Percentiles rank a stretch among this genome's conserved stretches.
These are phyloP conservation scores for Nakazawaea holstii DNA, from an alignment of 805 yeast genomes.

Conservation along the genomic window DNA sequence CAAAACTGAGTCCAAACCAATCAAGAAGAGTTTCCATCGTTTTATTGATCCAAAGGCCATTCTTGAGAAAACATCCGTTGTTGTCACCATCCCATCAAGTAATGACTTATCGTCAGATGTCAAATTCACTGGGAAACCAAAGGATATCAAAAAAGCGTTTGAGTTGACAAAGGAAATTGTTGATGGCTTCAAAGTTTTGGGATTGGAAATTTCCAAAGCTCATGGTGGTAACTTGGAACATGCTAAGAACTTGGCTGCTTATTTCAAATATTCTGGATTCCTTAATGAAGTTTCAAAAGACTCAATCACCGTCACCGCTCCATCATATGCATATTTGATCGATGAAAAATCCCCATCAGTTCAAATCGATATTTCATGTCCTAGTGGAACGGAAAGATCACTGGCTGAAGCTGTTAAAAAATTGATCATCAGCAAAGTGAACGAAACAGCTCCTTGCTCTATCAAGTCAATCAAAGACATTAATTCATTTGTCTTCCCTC, in stretches of 20 bases:
- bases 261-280: conserved; percentile 47
- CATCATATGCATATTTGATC: conserved; percentile 40
- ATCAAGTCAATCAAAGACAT: conserved; percentile 57
- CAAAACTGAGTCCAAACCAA: conserved; percentile 48
- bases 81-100: conserved; percentile 48
- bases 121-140: conserved; percentile 55
- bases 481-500: conserved; percentile 51
- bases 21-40: conserved; percentile 67
- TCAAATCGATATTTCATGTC: conserved; percentile 56
- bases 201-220: conserved; percentile 81
- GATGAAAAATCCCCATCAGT: conserved; percentile 37
- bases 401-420: conserved; percentile 61
- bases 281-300: conserved; percentile 39
- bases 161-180: conserved; percentile 56
- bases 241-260: conserved; percentile 69
- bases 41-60: conserved; percentile 56
- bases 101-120: conserved; percentile 40
- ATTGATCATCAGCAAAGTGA: conserved; percentile 67
- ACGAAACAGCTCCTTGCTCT: conserved; percentile 62
- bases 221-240: conserved; percentile 77
- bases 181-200: conserved; percentile 52
- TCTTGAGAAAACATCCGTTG: conserved; percentile 48
- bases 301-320: conserved; percentile 39
- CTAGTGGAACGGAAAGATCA: conserved; percentile 34
- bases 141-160: conserved; percentile 56